Conservation (phyloP, 306 rosid species). For the Cicer judaicum region DNA sequence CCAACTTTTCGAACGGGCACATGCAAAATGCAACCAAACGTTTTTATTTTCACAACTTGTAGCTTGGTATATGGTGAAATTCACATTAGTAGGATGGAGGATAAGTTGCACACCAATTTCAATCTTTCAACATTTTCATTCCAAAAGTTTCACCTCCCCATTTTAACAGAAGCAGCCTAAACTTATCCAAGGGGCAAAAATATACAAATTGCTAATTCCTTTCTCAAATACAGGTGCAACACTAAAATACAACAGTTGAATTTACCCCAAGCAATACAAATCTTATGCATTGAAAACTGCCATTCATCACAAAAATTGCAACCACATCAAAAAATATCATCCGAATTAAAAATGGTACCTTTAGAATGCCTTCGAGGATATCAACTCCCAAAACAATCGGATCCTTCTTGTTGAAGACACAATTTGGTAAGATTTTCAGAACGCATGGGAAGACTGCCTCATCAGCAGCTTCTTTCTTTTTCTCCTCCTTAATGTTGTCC, state of each 20-base stretch:
- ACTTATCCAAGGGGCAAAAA: neutral
- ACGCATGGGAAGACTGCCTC: conserved; percentile 96
- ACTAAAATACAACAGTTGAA: neutral
- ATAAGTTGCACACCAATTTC: conserved; percentile 4
- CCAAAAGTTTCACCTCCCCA: conserved; percentile 17
- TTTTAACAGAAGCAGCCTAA: conserved; percentile 16
- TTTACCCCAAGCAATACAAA: conserved; percentile 15
- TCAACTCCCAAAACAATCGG: conserved; percentile 98
- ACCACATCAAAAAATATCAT: neutral
- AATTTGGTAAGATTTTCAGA: conserved; percentile 78
- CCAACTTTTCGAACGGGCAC: neutral
- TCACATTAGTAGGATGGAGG: neutral
- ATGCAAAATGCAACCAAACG: neutral
- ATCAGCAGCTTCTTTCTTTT: conserved; percentile 88
- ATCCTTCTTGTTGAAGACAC: conserved; percentile 93
- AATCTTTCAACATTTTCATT: neutral
- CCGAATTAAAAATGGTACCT: conserved; percentile 57
- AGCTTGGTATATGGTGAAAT: neutral
- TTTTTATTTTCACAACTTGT: neutral
- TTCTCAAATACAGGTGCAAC: neutral
- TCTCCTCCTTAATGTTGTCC: conserved; percentile 88
- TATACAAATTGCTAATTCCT: conserved; percentile 14
- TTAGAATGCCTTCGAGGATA: conserved; percentile 83
- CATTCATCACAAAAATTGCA: conserved; percentile 22
- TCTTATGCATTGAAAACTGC: conserved; percentile 11